Percentiles rank a stretch among this genome's conserved stretches.
These are phyloP conservation scores for Suillus americanus DNA, from an alignment of 768 basidiomycete genomes.

Conservation along the genomic window DNA sequence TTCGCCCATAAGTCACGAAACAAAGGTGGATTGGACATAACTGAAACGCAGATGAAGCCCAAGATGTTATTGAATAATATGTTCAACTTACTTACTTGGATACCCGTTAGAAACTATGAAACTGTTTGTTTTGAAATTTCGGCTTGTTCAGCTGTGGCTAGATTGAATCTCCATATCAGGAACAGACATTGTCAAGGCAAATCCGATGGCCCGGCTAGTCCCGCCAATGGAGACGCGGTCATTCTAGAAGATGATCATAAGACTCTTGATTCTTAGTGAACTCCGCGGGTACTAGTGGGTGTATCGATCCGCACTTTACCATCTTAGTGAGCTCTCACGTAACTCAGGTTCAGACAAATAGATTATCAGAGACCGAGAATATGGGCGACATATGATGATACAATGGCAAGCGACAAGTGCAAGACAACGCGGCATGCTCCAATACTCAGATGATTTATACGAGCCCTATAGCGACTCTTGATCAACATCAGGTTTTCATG, in stretches of 20 bases:
- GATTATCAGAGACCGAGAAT: conserved; percentile 19
- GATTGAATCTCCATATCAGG: not conserved
- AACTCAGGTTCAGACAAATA: not conserved
- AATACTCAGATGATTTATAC: conserved; percentile 13
- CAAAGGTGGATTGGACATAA: conserved; percentile 65
- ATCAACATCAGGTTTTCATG: conserved; percentile 5
- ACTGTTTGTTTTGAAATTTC: not conserved
- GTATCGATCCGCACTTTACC: not conserved
- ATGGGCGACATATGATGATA: conserved; percentile 11
- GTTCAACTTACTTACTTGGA: conserved; percentile 1
- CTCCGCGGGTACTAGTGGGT: not conserved
- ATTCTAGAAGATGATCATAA: not conserved
- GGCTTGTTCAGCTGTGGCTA: conserved; percentile 1
- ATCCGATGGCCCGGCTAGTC: not conserved
- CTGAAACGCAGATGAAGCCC: not conserved
- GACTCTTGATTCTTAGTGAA: not conserved
- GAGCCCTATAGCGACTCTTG: conserved; percentile 16
- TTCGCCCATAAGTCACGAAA: conserved; percentile 96
- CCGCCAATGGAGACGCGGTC: not conserved
- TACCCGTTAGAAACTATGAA: not conserved
- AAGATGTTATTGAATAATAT: not conserved
- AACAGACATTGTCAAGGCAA: not conserved
- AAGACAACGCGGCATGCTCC: not conserved
- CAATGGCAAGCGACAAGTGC: not conserved
- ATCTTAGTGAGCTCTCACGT: not conserved